phyloP scores from a whole-genome alignment of 2,329 filamentous ascomycete genomes.

The Reticulascus tulasneorum region DNA sequence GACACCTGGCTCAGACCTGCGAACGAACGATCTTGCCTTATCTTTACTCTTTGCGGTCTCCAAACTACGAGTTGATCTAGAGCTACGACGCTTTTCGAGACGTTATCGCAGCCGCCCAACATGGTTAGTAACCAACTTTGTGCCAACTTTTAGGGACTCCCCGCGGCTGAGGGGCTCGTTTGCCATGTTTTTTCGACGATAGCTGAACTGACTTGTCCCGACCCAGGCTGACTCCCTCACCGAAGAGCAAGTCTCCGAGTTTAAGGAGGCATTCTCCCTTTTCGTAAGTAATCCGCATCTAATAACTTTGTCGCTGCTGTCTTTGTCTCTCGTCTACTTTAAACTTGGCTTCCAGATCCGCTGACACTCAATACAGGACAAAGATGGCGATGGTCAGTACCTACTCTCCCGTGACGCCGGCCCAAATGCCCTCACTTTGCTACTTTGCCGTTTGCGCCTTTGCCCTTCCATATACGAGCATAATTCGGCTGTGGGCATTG shows the following conservation, averaged over 20 bases:
- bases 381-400: conserved; percentile 83
- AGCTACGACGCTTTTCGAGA: not conserved
- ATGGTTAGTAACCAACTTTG: conserved; percentile 7
- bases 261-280: conserved; percentile 99
- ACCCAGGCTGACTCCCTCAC: conserved; percentile 91
- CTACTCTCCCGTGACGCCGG: conserved; percentile 4
- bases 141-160: conserved; percentile 1
- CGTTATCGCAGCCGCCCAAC: conserved; percentile 1
- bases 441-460: conserved; percentile 6
- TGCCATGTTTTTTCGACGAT: conserved; percentile 3
- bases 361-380: conserved; percentile 64
- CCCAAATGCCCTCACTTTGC: too few species aligned
- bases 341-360: conserved; percentile 15
- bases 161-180: conserved; percentile 12
- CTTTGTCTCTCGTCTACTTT: conserved; percentile 4
- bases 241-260: conserved; percentile 99
- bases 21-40: too few species aligned
- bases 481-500: not conserved
- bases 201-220: conserved; percentile 6
- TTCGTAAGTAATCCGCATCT: conserved; percentile 67
- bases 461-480: conserved; percentile 6
- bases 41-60: too few species aligned
- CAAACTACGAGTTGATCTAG: not conserved
- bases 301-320: not conserved
- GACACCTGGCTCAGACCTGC: conserved; percentile 10